Evolutionary conservation across 768 basidiomycete species (phyloP).

Genomic region (Chlorophyllum brunneum): DNA sequence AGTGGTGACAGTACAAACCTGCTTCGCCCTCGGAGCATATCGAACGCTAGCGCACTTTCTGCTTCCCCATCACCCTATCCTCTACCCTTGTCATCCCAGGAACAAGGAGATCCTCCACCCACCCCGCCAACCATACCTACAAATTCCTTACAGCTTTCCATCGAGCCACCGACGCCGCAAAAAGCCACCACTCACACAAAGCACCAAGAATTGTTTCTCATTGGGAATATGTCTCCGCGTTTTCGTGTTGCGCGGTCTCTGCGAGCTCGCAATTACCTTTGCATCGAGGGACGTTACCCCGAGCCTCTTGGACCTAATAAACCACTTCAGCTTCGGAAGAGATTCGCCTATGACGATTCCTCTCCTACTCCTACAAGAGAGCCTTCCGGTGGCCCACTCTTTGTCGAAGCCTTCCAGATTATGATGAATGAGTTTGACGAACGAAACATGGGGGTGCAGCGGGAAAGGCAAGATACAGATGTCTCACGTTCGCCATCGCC

Average conservation of each 20-base stretch:
- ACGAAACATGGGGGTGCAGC: neutral
- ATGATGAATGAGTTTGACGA: constrained; percentile 12
- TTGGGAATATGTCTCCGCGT: constrained; percentile 13
- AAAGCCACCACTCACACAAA: constrained; percentile 15
- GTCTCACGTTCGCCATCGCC: constrained; percentile 9
- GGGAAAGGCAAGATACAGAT: neutral
- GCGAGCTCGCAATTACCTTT: constrained; percentile 53
- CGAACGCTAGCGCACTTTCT: constrained; percentile 44
- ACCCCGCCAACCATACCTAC: neutral
- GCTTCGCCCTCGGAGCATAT: constrained; percentile 52
- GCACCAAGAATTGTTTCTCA: constrained; percentile 8
- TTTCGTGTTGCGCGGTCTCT: constrained; percentile 34
- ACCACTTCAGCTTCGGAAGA: neutral
- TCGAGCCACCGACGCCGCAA: constrained; percentile 41
- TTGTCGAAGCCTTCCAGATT: constrained; percentile 5
- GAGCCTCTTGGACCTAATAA: neutral
- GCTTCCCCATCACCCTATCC: constrained; percentile 38
- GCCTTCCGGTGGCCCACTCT: constrained; percentile 1
- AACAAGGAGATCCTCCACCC: constrained; percentile 6
- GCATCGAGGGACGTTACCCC: constrained; percentile 27
- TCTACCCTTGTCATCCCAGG: constrained; percentile 10
- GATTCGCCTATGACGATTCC: neutral
- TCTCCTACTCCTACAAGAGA: constrained; percentile 2
- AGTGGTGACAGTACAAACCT: constrained; percentile 29
- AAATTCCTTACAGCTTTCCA: constrained; percentile 30